Base-by-base conservation (phyloP, 371 early-diverging fungal genomes). In the Mucor saturninus region DNA sequence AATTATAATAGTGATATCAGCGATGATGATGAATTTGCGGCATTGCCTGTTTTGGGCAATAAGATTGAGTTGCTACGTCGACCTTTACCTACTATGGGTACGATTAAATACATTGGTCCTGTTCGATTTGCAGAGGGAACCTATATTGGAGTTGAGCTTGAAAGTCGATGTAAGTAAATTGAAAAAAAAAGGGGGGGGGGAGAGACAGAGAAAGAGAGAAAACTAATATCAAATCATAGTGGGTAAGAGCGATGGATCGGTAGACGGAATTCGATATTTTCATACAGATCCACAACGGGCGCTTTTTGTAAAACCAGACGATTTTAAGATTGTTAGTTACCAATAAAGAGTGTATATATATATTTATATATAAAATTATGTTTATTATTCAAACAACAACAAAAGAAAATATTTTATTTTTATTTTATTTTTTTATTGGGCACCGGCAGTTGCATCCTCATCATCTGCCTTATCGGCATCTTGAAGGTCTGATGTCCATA, bases 401-500 rank as follows among this genome's bases (percentile, higher is more conserved):
- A 5, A 2, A 46, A 21, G 15, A n/a, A n/a, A 13, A 43, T n/a
- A n/a, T 43, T 43, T 8, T 43, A n/a, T 43, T 43, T 43, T 43
- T 43, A n/a, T 43, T 43, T 43, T 46, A 21, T 46, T 46, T 5
- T n/a, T 46, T 7, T 46, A 46, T 46, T 21, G 5, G 15, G 68
- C 77, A 50, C 7, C 30, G 21, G 50, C 50, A 50, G 50, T 4
- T 30, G 50, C 14, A 28, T 50, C 50, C 2, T 50, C 50, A 13
- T 30, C 50, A 13, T 50, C 50, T 10, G 21, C 26, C 26, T 46
- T 46, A 21, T 46, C 46, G 21, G 46, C 79, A 30, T 96, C 97
- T 82, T 95, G 95, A 77, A 96, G 87, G 73, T 98, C 98, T 31
- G 95, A 93, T 51, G 99, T 97, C 99, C 99, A 99, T 69, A 99